Conservation (phyloP, 2,329 filamentous ascomycete species). For the Didymella pinodella region DNA sequence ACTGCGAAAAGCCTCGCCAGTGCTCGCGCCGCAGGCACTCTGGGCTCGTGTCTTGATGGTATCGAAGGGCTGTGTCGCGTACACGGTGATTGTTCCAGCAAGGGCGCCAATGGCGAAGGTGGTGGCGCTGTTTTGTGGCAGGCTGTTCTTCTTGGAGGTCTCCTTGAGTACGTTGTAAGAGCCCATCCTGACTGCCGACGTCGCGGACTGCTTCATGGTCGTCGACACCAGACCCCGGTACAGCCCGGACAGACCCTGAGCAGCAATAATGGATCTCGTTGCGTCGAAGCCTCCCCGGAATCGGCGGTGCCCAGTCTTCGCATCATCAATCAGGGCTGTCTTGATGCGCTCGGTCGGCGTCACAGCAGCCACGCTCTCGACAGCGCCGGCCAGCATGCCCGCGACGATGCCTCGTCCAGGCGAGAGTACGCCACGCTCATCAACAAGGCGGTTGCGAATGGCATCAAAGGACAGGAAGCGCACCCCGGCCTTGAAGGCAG, state of each 20-base stretch:
- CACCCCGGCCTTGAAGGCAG: conserved; percentile 44
- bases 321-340: conserved; percentile 47
- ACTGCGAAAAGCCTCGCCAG: conserved; percentile 36
- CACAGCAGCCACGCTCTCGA: conserved; percentile 41
- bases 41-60: conserved; percentile 54
- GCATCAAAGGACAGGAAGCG: conserved; percentile 45
- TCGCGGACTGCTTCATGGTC: conserved; percentile 59
- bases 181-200: conserved; percentile 59
- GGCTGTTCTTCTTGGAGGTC: conserved; percentile 28
- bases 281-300: conserved; percentile 38
- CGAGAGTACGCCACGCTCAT: conserved; percentile 39
- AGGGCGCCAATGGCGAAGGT: conserved; percentile 43
- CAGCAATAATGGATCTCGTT: conserved; percentile 45
- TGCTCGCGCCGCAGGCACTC: conserved; percentile 38
- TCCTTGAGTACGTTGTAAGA: conserved; percentile 60
- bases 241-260: conserved; percentile 54
- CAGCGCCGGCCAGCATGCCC: conserved; percentile 39
- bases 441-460: conserved; percentile 39
- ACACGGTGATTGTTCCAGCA: conserved; percentile 50
- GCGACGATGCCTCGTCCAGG: conserved; percentile 37
- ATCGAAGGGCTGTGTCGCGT: conserved; percentile 56
- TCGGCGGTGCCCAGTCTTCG: conserved; percentile 28
- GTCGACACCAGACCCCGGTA: conserved; percentile 58
- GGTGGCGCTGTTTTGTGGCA: conserved; percentile 34
- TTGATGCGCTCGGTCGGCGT: conserved; percentile 47